Conservation (phyloP, 805 yeast genomes). For the Phaffomyces thermotolerans region DNA sequence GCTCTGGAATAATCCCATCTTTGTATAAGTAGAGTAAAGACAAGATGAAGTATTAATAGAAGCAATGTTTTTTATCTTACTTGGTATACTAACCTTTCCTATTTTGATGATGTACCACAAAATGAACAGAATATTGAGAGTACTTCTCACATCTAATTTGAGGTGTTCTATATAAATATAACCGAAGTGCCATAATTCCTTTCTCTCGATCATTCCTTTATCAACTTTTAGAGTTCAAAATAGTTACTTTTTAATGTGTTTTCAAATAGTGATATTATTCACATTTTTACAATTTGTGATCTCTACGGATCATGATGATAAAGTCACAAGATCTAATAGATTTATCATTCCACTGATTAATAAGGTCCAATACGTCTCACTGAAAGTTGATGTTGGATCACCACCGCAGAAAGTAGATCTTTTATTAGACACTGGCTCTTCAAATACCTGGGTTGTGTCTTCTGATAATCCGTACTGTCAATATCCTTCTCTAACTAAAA, state of each 20-base stretch:
- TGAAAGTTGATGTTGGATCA: slow-evolving; percentile 10
- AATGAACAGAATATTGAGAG: too few relatives aligned
- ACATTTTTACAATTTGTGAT: not conserved
- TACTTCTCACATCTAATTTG: not conserved
- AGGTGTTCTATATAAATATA: too few relatives aligned
- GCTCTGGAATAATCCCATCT: slow-evolving; percentile 1
- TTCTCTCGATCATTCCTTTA: too few relatives aligned
- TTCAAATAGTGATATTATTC: too few relatives aligned
- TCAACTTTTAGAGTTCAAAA: too few relatives aligned
- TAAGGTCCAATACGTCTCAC: slow-evolving; percentile 6
- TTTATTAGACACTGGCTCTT: slow-evolving; percentile 30
- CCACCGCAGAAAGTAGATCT: slow-evolving; percentile 23
- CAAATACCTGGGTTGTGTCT: slow-evolving; percentile 28
- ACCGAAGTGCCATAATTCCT: too few relatives aligned
- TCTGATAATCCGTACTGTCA: slow-evolving; percentile 11
- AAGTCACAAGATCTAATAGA: not conserved
- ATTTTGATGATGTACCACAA: not conserved
- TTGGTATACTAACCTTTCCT: not conserved
- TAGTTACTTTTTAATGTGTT: too few relatives aligned
- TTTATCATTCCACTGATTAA: slow-evolving; percentile 8
- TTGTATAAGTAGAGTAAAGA: too few relatives aligned
- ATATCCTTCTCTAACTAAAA: not conserved
- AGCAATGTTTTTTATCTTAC: too few relatives aligned
- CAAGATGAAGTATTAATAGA: too few relatives aligned
- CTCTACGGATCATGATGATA: not conserved